Evolutionary conservation across 2,329 filamentous ascomycete genomes (phyloP).

Genomic region (Diaporthe nobilis): DNA sequence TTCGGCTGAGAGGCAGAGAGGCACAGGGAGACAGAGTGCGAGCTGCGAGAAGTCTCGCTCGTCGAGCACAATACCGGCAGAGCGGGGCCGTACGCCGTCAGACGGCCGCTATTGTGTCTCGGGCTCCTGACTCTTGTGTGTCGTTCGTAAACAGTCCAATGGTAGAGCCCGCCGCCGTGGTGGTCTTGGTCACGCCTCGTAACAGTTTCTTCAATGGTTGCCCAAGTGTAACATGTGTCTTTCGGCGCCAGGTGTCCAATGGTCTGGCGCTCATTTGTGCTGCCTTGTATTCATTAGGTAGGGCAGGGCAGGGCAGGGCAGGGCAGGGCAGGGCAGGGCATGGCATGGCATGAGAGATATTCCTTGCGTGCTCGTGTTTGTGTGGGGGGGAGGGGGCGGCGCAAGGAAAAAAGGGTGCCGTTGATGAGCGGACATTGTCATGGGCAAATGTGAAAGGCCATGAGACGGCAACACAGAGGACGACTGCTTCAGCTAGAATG

Average conservation of each 20-base stretch:
- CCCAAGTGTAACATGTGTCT: constrained; percentile 6
- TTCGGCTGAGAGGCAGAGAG: neutral
- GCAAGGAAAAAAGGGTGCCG: neutral
- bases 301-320: neutral
- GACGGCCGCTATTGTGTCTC: constrained; percentile 27
- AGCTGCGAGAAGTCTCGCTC: neutral
- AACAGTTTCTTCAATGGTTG: constrained; percentile 13
- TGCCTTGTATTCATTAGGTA: constrained; percentile 5
- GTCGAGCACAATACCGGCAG: constrained; percentile 19
- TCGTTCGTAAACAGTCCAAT: constrained; percentile 26
- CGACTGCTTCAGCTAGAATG: constrained; percentile 13
- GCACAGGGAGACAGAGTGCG: neutral
- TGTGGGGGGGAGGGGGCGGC: neutral
- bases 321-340: too few relatives aligned
- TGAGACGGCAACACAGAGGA: neutral
- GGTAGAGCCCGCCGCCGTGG: neutral
- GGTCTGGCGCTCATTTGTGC: constrained; percentile 21
- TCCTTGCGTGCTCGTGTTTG: neutral
- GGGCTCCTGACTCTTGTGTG: constrained; percentile 17
- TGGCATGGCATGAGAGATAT: neutral
- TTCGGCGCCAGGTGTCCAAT: constrained; percentile 18
- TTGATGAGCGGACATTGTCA: neutral
- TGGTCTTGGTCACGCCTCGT: constrained; percentile 11
- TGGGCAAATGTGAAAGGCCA: too few relatives aligned
- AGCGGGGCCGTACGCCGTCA: constrained; percentile 29